Evolutionary conservation across 768 basidiomycete species (phyloP).

Genomic region (Mycena chlorophos): DNA sequence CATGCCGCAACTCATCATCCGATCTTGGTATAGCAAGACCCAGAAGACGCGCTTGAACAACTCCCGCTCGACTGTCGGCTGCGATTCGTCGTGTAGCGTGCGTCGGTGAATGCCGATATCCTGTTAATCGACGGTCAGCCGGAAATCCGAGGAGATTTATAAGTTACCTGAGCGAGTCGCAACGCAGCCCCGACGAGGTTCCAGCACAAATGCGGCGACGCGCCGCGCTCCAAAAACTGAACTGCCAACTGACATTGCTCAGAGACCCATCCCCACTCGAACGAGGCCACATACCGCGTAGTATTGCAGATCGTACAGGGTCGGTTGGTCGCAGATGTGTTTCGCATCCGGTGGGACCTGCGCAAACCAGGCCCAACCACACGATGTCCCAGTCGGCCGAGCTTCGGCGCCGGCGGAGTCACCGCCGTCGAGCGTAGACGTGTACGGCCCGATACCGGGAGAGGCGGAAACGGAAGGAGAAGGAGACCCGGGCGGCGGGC

Average conservation of each 20-base stretch:
- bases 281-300: constrained; percentile 43
- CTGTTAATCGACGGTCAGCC: too few relatives aligned
- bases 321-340: constrained; percentile 60
- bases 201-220: constrained; percentile 66
- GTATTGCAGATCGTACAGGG: constrained; percentile 72
- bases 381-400: constrained; percentile 46
- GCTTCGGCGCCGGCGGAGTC: too few relatives aligned
- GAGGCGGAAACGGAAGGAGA: not conserved
- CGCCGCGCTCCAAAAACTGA: constrained; percentile 53
- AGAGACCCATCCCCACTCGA: not conserved
- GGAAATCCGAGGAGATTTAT: too few relatives aligned
- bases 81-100: constrained; percentile 27
- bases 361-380: constrained; percentile 68
- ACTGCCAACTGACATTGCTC: constrained; percentile 43
- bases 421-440: constrained; percentile 47
- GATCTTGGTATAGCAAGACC: constrained; percentile 42
- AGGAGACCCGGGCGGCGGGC: not conserved
- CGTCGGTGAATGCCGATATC: constrained; percentile 71
- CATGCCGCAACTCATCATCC: constrained; percentile 47
- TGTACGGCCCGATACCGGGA: not conserved
- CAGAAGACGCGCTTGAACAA: constrained; percentile 72
- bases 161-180: too few relatives aligned
- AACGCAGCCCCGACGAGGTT: constrained; percentile 53
- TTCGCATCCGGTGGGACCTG: constrained; percentile 67
- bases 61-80: constrained; percentile 61